Evolutionary conservation across 331 rosid genomes (phyloP).

Genomic region (Dryas integrifolia): DNA sequence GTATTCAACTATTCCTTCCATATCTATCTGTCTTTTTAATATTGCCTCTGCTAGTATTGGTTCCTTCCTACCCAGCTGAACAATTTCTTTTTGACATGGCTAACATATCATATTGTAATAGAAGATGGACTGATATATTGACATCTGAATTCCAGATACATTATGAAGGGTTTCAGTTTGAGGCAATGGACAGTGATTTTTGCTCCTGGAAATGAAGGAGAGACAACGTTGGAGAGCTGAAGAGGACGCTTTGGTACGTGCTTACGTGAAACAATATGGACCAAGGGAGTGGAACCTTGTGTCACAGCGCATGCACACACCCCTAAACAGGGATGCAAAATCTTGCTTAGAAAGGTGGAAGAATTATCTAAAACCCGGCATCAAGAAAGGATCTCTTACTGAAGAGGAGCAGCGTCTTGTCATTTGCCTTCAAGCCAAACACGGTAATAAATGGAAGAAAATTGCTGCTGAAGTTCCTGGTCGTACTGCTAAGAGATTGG

Average conservation of each 20-base stretch:
- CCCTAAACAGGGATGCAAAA: constrained; percentile 76
- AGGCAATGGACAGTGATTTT: constrained; percentile 47
- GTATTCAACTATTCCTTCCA: background rate
- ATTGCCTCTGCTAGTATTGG: background rate
- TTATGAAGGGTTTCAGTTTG: constrained; percentile 59
- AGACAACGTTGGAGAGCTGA: constrained; percentile 80
- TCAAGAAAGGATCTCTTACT: constrained; percentile 75
- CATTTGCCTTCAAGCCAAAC: constrained; percentile 71
- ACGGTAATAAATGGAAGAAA: constrained; percentile 90
- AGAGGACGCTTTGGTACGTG: constrained; percentile 76
- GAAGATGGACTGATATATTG: constrained; percentile 16
- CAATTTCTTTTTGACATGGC: background rate
- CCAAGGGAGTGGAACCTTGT: constrained; percentile 83
- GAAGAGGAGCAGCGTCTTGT: constrained; percentile 86
- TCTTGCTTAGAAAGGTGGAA: constrained; percentile 91
- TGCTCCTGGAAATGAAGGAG: constrained; percentile 71
- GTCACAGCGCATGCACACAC: constrained; percentile 80
- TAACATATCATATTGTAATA: background rate
- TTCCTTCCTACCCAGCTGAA: background rate
- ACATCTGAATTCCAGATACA: constrained; percentile 41
- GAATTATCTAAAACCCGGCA: constrained; percentile 83
- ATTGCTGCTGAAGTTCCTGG: constrained; percentile 86
- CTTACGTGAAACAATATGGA: constrained; percentile 83
- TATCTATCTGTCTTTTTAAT: background rate
- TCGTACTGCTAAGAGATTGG: constrained; percentile 90